Evolutionary conservation across 345 rosid genomes (phyloP).

Genomic region (Iberis pinnata): DNA sequence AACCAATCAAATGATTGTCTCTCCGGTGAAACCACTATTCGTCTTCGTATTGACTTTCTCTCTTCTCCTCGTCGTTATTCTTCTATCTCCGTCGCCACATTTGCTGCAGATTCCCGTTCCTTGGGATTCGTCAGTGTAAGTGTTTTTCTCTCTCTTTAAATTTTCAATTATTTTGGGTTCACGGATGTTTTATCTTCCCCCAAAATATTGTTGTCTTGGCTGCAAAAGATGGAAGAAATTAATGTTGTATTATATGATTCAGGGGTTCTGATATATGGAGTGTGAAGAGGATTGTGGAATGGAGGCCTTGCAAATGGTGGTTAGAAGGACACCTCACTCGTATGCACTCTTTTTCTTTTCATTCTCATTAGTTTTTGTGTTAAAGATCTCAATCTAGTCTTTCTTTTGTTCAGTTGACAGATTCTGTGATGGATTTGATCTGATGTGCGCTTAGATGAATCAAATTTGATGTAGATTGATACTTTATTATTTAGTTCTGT

Average conservation of each 20-base stretch:
- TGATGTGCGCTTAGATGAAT: not conserved
- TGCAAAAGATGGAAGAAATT: too few relatives aligned
- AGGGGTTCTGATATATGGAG: conserved; percentile 66
- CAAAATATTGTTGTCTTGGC: too few relatives aligned
- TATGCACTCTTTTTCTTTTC: conserved; percentile 26
- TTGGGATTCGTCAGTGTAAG: conserved; percentile 32
- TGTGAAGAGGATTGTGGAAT: conserved; percentile 60
- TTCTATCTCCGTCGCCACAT: conserved; percentile 47
- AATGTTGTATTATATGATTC: conserved; percentile 20
- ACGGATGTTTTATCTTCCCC: too few relatives aligned
- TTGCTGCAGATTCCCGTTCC: conserved; percentile 22
- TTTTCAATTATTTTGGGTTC: not conserved
- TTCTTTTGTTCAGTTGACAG: not conserved
- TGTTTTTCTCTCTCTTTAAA: not conserved
- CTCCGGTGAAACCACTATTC: conserved; percentile 59
- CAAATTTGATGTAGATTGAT: not conserved
- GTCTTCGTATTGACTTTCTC: conserved; percentile 47
- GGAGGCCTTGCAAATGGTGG: conserved; percentile 99
- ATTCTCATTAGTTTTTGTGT: conserved; percentile 5
- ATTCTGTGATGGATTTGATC: not conserved
- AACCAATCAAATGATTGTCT: conserved; percentile 38
- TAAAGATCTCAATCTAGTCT: not conserved
- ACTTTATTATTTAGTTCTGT: too few relatives aligned
- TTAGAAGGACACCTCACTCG: conserved; percentile 56
- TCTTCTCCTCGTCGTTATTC: conserved; percentile 49